Percentiles rank a stretch among this genome's conserved stretches.
These are phyloP conservation scores for Beauveria scarabaeidicola DNA, from an alignment of 2,329 filamentous ascomycete genomes.

Conservation along the genomic window DNA sequence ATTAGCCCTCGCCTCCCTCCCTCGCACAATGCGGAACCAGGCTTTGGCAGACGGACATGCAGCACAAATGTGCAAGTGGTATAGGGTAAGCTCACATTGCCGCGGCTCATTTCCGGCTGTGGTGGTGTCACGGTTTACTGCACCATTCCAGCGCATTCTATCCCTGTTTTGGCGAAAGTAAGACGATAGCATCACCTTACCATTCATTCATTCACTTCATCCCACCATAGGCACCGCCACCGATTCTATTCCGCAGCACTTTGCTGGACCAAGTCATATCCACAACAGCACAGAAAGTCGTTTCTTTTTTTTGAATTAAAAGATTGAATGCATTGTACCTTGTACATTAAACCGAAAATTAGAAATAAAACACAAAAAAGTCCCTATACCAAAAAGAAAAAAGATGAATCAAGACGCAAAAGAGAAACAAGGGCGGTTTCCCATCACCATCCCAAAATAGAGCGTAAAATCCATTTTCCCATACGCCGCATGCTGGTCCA, in stretches of 20 bases:
- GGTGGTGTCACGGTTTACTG: too few species aligned
- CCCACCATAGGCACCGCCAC: too few species aligned
- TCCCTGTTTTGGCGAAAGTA: too few species aligned
- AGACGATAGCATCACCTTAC: too few species aligned
- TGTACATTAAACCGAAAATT: neutral
- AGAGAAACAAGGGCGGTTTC: neutral
- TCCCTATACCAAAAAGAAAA: neutral
- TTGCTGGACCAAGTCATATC: neutral
- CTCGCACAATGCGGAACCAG: neutral
- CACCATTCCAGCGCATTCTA: too few species aligned
- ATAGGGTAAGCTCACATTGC: neutral
- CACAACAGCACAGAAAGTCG: neutral
- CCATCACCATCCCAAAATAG: neutral
- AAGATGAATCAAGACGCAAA: neutral
- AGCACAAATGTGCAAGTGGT: neutral
- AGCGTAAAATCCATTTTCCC: neutral
- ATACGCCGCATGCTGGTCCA: neutral
- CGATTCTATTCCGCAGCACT: too few species aligned
- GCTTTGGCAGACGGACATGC: neutral
- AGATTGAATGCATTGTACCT: neutral
- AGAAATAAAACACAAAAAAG: neutral
- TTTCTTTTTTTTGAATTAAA: too few species aligned
- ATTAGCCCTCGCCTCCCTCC: neutral
- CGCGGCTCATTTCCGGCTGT: neutral
- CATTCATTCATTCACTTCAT: too few species aligned